These are phyloP conservation scores for Cordia subcordata DNA, from an alignment of 257 asterid species.

Conservation along the genomic window DNA sequence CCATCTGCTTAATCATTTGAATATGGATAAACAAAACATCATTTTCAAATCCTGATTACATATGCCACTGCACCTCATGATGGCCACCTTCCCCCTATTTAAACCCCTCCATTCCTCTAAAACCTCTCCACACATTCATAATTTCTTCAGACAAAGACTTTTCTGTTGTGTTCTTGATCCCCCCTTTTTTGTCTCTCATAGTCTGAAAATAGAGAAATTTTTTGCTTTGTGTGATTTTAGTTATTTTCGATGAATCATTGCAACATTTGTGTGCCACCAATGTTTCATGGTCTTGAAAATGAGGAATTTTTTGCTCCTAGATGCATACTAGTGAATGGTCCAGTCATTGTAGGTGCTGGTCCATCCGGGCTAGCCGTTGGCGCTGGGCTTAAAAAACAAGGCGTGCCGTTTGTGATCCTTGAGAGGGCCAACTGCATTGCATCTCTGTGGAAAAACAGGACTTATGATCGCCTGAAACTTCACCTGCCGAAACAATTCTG, in stretches of 20 bases:
- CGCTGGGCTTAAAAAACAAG: slow-evolving; percentile 68
- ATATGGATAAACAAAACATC: slow-evolving; percentile 36
- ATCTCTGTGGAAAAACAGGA: slow-evolving; percentile 73
- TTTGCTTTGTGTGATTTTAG: not conserved
- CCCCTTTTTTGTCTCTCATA: slow-evolving; percentile 21
- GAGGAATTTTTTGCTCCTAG: slow-evolving; percentile 59
- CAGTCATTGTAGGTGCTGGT: slow-evolving; percentile 85
- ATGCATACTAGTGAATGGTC: slow-evolving; percentile 83
- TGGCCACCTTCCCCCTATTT: slow-evolving; percentile 41
- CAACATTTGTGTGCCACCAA: slow-evolving; percentile 30
- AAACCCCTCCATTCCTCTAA: slow-evolving; percentile 49
- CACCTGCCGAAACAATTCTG: slow-evolving; percentile 87
- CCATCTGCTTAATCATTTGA: slow-evolving; percentile 11
- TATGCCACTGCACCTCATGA: not conserved
- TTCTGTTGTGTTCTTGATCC: slow-evolving; percentile 6
- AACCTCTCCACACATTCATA: slow-evolving; percentile 73
- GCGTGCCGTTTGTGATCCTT: slow-evolving; percentile 78
- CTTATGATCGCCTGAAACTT: slow-evolving; percentile 82
- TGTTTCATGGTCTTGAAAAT: slow-evolving; percentile 24
- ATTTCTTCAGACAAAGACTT: too few relatives aligned
- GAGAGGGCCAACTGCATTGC: slow-evolving; percentile 92
- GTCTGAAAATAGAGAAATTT: slow-evolving; percentile 4
- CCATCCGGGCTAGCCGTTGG: slow-evolving; percentile 88
- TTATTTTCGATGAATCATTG: slow-evolving; percentile 37
- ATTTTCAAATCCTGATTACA: slow-evolving; percentile 37